Base-by-base conservation (phyloP, 331 rosid genomes). In the Phaseolus coccineus region DNA sequence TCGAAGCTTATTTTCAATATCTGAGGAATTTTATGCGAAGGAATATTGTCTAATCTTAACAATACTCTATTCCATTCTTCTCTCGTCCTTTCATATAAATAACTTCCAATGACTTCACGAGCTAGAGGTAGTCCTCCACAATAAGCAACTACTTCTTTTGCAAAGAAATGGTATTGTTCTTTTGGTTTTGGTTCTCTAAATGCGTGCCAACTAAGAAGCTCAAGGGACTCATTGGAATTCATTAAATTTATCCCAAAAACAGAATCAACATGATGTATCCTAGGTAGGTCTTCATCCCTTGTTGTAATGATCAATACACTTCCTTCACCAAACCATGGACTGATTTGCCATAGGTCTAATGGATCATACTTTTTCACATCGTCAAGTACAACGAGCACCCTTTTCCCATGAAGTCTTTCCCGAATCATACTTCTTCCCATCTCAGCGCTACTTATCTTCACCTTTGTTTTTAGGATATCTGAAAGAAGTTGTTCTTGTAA, bases 121-220 rank as follows among this genome's bases (percentile, higher is more conserved):
- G 74, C 74, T 3, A 77, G 5, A 0, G 81, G 81, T 25, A 77
- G 58, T 39, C 81, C 74, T 37, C 24, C 47, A 37, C 74, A 77
- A 15, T 53, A 39, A 65, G 33, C 22, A 66, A 24, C 66, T 15
- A 66, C 24, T 0, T 2, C 9, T 28, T 3, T 52, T 5, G 81
- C 44, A 37, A 77, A 57, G 2, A 3, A 4, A 28, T 0, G 5
- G 6, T 33, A 71, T 5, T 79, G 35, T 24, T 33, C 3, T 6
- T 0, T 1, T 24, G 83, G 78, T 16, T 51, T 24, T 8, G 3
- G 27, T 24, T 59, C 2, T 16, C 44, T n/a, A 48, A 79, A 71
- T 14, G 78, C 78, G 25, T 71, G 72, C 77, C 71, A 69, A 59
- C 71, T 78, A 28, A 78, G 47, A 57, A 78, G 82, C 63, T 69